Conservation (phyloP, 2,329 filamentous ascomycete species). For the Alternaria metachromatica region DNA sequence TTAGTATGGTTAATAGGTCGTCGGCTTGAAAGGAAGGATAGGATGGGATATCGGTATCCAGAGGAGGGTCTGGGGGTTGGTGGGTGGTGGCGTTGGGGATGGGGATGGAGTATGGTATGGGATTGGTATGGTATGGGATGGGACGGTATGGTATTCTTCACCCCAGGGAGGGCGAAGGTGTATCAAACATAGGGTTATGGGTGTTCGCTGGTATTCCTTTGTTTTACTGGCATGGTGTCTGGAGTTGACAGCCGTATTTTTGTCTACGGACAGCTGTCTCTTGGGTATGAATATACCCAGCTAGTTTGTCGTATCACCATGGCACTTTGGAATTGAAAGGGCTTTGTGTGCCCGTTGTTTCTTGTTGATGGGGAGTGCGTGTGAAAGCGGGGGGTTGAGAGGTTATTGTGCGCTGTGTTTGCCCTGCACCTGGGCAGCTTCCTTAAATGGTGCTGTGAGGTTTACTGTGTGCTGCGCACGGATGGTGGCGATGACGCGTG, state of each 20-base stretch:
- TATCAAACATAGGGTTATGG: not conserved
- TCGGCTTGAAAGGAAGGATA: slow-evolving; percentile 10
- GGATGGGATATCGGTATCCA: not conserved
- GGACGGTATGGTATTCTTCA: not conserved
- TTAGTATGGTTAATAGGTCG: slow-evolving; percentile 26
- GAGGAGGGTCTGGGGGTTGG: not conserved
- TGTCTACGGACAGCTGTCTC: slow-evolving; percentile 14
- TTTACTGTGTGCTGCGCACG: not conserved
- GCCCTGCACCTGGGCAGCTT: not conserved
- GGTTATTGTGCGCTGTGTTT: not conserved
- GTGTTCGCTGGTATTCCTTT: not conserved
- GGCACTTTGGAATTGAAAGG: not conserved
- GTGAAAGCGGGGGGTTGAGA: not conserved
- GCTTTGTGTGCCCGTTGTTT: not conserved
- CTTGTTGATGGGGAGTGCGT: not conserved
- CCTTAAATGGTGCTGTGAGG: not conserved
- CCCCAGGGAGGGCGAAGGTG: not conserved
- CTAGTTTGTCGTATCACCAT: not conserved
- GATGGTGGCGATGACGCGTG: not conserved
- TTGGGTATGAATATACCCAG: not conserved
- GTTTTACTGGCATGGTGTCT: slow-evolving; percentile 7
- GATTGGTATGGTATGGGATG: not conserved
- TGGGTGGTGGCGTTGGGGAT: not conserved
- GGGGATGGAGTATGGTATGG: not conserved
- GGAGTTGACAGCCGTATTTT: slow-evolving; percentile 10